phyloP scores from a whole-genome alignment of 108 stramenopile species.

The Nannochloropsis oceanica region DNA sequence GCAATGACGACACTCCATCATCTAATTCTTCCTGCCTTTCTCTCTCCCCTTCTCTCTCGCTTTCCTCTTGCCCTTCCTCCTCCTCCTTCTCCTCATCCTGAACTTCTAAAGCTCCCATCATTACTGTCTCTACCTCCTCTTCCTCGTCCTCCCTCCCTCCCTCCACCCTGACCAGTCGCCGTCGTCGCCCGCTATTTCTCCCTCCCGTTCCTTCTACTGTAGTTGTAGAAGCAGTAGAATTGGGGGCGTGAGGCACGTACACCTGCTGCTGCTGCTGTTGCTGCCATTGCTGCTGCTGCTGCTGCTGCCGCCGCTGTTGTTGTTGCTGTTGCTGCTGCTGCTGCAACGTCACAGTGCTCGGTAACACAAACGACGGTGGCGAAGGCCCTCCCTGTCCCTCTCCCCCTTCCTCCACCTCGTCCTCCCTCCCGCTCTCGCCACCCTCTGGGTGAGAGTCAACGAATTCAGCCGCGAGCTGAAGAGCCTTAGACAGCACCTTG shows the following conservation, averaged over 20 bases:
- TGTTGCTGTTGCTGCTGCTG: too few species aligned
- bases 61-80: background rate
- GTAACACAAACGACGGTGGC: too few species aligned
- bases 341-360: too few species aligned
- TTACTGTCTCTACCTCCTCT: background rate
- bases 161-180: background rate
- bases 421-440: background rate
- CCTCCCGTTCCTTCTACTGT: too few species aligned
- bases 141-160: background rate
- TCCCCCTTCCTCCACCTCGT: background rate
- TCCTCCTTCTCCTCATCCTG: background rate
- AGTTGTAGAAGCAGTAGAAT: too few species aligned
- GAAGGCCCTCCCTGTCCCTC: too few species aligned
- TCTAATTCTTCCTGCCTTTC: too few species aligned
- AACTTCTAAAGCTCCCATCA: background rate
- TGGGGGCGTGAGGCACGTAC: too few species aligned
- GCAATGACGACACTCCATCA: background rate
- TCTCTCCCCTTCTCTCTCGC: background rate
- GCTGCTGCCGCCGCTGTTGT: too few species aligned
- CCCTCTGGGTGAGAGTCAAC: background rate
- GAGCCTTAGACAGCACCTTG: background rate
- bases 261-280: too few species aligned
- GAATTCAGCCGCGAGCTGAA: background rate
- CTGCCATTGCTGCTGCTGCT: too few species aligned
- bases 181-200: background rate